These are phyloP conservation scores for Aquilaria malaccensis DNA, from an alignment of 345 rosid species.

Conservation along the genomic window DNA sequence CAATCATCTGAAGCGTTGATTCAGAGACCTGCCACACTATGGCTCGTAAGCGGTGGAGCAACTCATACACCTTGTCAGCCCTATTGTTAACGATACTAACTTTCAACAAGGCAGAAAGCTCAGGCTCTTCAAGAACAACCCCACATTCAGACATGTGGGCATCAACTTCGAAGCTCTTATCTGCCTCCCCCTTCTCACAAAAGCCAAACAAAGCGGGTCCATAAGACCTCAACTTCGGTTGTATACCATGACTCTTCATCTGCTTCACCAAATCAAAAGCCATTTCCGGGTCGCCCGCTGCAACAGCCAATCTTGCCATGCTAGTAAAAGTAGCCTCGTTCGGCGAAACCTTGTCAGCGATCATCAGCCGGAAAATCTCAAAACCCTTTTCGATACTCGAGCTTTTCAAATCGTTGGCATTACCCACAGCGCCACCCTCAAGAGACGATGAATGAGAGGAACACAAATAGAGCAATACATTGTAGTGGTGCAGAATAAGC, in stretches of 20 bases:
- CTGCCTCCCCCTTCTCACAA: constrained; percentile 51
- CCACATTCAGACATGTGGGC: constrained; percentile 70
- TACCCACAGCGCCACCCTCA: constrained; percentile 19
- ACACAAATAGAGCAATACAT: constrained; percentile 72
- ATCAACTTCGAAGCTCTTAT: constrained; percentile 78
- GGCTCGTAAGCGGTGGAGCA: constrained; percentile 65
- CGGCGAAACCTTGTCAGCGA: constrained; percentile 52
- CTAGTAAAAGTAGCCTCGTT: constrained; percentile 91
- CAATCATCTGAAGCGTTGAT: constrained; percentile 41
- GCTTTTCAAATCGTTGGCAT: constrained; percentile 16
- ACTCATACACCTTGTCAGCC: constrained; percentile 63
- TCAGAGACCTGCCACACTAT: constrained; percentile 71
- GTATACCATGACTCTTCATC: constrained; percentile 61
- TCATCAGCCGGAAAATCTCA: constrained; percentile 76
- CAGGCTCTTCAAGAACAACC: constrained; percentile 76
- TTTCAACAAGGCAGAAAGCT: constrained; percentile 71
- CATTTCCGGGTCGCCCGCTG: constrained; percentile 76
- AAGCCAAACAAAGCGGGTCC: constrained; percentile 84
- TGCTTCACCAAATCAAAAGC: constrained; percentile 83
- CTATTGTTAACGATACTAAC: constrained; percentile 46
- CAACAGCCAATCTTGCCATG: constrained; percentile 69
- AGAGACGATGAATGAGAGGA: constrained; percentile 33
- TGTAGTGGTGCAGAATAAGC: constrained; percentile 58
- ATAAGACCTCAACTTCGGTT: constrained; percentile 77
- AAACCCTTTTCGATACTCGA: constrained; percentile 58